Base-by-base conservation (phyloP, 371 early-diverging fungal species). In the Chytridium lagenaria region DNA sequence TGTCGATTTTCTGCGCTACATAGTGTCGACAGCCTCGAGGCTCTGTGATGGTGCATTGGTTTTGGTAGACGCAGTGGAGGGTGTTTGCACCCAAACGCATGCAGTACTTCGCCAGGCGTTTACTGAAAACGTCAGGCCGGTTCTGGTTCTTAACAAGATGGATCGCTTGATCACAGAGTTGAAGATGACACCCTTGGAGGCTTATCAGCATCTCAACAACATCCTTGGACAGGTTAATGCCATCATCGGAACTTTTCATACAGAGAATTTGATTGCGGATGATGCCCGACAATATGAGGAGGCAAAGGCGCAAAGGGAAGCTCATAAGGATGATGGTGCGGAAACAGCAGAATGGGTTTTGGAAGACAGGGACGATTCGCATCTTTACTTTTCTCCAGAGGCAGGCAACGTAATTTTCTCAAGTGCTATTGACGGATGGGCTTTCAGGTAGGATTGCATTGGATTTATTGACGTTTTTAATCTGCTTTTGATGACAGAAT, bases 71-170 rank as follows among this genome's bases (percentile, higher is more conserved):
- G 95, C 92, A 0, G 96, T 97, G 26, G 99, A 99, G 84, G 99
- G 99, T 44, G 98, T 99, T 2, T 98, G 97, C 84, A 95, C 98
- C 1, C 99, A 99, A 75, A 99, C 99, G 0, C 93, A 95, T 69
- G 93, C 95, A 1, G 99, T 98, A 2, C 82, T 99, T 69, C 88
- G 94, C 23, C 98, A 98, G 84, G 97, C 98, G 3, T 94, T 94
- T 92, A 77, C 83, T 1, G 97, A 98, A 74, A 92, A 91, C 50
- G 91, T 99, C 33, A 85, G 87, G 7, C 96, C 97, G 0, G 83
- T 99, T 26, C 82, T 99, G n/a, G 96, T 99, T 2, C 81, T 99
- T 52, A 99, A 99, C 88, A 99, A 99, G 83, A 93, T 99, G 68
- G 99, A 99, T 80, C 90, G 99, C 30, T 81, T 98, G 38, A 92